Evolutionary conservation across 306 rosid species (phyloP).

Genomic region (Dryas octopetala): DNA sequence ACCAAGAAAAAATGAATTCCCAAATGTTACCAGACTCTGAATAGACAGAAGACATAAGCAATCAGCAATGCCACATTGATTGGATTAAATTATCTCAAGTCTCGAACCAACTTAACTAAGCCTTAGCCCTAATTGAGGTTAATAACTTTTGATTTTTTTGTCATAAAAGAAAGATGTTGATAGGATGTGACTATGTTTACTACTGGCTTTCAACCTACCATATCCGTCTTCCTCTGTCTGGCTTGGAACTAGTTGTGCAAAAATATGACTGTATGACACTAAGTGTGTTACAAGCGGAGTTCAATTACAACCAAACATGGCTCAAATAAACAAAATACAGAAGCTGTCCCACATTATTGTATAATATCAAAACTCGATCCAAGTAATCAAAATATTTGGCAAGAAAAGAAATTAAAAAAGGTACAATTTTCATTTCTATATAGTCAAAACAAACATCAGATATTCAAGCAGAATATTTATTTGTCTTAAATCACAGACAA

Average conservation of each 20-base stretch:
- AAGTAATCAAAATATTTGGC: not conserved
- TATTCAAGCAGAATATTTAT: not conserved
- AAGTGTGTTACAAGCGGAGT: not conserved
- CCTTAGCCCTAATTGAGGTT: not conserved
- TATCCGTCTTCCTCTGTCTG: not conserved
- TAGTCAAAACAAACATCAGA: not conserved
- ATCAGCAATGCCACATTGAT: conserved; percentile 4
- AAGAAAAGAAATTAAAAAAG: not conserved
- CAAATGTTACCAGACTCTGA: conserved; percentile 1
- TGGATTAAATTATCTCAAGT: not conserved
- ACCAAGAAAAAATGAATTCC: conserved; percentile 30
- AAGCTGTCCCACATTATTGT: not conserved
- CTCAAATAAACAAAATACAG: not conserved
- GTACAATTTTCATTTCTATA: not conserved
- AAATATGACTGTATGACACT: not conserved
- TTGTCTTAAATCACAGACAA: not conserved
- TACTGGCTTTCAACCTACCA: conserved; percentile 12
- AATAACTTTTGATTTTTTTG: not conserved
- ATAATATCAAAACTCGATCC: not conserved
- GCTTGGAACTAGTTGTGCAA: not conserved
- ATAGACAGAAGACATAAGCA: conserved; percentile 11
- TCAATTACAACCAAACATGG: not conserved
- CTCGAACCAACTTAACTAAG: not conserved
- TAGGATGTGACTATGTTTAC: not conserved
- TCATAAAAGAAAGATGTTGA: not conserved